phyloP scores from a whole-genome alignment of 495 filamentous ascomycete genomes.

The Aspergillus nidulans region DNA sequence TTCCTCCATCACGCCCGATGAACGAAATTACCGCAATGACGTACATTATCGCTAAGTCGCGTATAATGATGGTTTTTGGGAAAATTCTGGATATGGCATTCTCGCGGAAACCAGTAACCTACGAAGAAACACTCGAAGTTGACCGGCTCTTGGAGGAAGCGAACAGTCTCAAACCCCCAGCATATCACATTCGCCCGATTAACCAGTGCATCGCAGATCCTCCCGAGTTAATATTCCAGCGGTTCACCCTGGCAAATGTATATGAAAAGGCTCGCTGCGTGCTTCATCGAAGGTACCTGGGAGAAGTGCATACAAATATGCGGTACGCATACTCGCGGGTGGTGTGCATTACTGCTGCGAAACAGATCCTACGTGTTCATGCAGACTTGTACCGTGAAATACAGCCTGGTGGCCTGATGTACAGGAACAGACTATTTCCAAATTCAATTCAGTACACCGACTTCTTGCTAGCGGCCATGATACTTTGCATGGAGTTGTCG shows the following conservation, averaged over 20 bases:
- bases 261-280: conserved; percentile 80
- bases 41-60: conserved; percentile 37
- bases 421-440: conserved; percentile 69
- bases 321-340: conserved; percentile 76
- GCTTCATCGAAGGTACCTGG: conserved; percentile 79
- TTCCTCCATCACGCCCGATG: conserved; percentile 35
- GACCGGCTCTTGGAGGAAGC: conserved; percentile 70
- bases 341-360: conserved; percentile 73
- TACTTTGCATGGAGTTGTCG: conserved; percentile 71
- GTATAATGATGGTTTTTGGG: conserved; percentile 41
- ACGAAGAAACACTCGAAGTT: conserved; percentile 76
- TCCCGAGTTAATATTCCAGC: conserved; percentile 72
- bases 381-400: conserved; percentile 71
- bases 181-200: conserved; percentile 64
- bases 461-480: conserved; percentile 84
- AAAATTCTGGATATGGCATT: conserved; percentile 45
- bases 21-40: conserved; percentile 32
- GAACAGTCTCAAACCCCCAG: conserved; percentile 60
- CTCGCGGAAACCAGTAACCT: conserved; percentile 44
- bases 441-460: conserved; percentile 75
- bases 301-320: conserved; percentile 60
- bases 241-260: conserved; percentile 74
- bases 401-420: conserved; percentile 65
- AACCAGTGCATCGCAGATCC: conserved; percentile 72
- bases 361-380: conserved; percentile 71